phyloP scores from a whole-genome alignment of 2,329 filamentous ascomycete species.

The Colletotrichum sansevieriae region DNA sequence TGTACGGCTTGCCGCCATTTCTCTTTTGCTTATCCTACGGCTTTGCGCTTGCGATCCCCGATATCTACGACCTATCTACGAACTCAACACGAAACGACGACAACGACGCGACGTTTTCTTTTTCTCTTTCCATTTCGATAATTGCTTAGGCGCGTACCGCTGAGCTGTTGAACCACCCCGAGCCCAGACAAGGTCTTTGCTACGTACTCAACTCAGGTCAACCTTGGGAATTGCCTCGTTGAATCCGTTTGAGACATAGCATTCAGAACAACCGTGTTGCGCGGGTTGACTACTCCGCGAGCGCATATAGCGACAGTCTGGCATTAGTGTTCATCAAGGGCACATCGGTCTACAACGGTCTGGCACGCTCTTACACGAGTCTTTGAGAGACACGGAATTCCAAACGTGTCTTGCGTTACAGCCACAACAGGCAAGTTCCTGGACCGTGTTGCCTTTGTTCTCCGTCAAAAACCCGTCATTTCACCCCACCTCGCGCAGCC shows the following conservation, averaged over 20 bases:
- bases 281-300: background rate
- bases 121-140: conserved; percentile 25
- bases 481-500: conserved; percentile 3
- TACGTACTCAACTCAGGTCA: conserved; percentile 11
- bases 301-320: conserved; percentile 1
- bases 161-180: conserved; percentile 7
- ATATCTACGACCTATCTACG: conserved; percentile 30
- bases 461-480: background rate
- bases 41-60: conserved; percentile 26
- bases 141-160: conserved; percentile 1
- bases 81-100: conserved; percentile 33
- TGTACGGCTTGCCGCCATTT: conserved; percentile 19
- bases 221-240: background rate
- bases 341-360: conserved; percentile 1
- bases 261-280: background rate
- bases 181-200: conserved; percentile 31
- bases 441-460: conserved; percentile 32
- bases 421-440: conserved; percentile 24
- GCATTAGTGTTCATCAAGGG: conserved; percentile 4
- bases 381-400: conserved; percentile 5
- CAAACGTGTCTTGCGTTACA: conserved; percentile 26
- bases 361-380: conserved; percentile 22
- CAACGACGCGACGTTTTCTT: conserved; percentile 25
- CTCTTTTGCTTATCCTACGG: conserved; percentile 31
- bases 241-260: background rate